Evolutionary conservation across 139 green algal species (phyloP), one percentile per base, ranked within the genome.

Genomic region (Chlamydomonas sp.): DNA sequence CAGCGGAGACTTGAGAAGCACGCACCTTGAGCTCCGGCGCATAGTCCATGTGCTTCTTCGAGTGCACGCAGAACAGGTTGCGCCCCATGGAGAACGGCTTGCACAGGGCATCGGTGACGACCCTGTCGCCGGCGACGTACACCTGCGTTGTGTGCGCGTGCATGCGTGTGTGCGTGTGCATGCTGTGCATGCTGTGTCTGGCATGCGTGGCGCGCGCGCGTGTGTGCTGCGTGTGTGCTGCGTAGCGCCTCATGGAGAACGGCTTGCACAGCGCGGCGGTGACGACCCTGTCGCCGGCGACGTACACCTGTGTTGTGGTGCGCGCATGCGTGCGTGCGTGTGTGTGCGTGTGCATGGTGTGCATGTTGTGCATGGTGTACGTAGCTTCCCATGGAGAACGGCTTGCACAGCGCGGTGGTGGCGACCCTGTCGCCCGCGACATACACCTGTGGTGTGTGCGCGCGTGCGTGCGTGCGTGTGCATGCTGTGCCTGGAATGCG

Each of bases 311-410:
- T 29, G 30, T 68, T 43, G 10, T 48, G 60, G 43, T 16, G 16
- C 13, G 43, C 43, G 43, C 43, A n/a, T 10, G 43, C 43, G 13
- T n/a, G 43, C 43, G 43, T n/a, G 43, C 13, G 13, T n/a, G n/a
- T n/a, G n/a, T n/a, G n/a, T n/a, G n/a, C n/a, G n/a, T n/a, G n/a
- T n/a, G n/a, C n/a, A n/a, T n/a, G n/a, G n/a, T n/a, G n/a, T n/a
- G n/a, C n/a, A n/a, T n/a, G n/a, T n/a, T n/a, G n/a, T n/a, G n/a
- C n/a, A n/a, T n/a, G n/a, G n/a, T n/a, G n/a, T n/a, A 99, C 85
- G 85, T 99, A 98, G 74, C 95, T 88, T 34, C 95, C 95, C 93
- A 99, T 98, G 74, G 83, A 94, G 90, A 99, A 99, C 38, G 95
- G 95, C 72, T 96, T 97, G 86, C 88, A 97, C 76, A 99, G 79